Conservation (phyloP, 2,329 filamentous ascomycete genomes). For the Graphilbum fragrans region DNA sequence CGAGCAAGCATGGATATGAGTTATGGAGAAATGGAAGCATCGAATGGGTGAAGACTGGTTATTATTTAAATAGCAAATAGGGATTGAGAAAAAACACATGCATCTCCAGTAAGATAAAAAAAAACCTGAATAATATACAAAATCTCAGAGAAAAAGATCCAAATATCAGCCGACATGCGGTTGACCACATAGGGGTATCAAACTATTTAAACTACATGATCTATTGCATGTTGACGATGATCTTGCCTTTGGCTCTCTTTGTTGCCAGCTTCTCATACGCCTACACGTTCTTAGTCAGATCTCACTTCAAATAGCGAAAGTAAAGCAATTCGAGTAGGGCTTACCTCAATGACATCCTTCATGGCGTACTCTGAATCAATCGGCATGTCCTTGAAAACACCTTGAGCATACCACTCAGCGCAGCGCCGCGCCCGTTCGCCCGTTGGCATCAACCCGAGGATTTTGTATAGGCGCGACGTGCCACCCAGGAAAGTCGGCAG, state of each 20-base stretch:
- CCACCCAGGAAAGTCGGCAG: conserved; percentile 19
- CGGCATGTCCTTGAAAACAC: conserved; percentile 14
- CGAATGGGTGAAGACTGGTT: too few relatives aligned
- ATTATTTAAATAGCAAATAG: too few relatives aligned
- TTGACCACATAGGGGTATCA: too few relatives aligned
- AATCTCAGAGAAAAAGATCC: too few relatives aligned
- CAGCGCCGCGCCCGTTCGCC: conserved; percentile 15
- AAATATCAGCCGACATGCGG: too few relatives aligned
- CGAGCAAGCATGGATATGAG: too few relatives aligned
- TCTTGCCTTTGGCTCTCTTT: conserved; percentile 20
- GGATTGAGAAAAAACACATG: too few relatives aligned
- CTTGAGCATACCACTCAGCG: conserved; percentile 15
- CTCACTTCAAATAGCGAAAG: background rate
- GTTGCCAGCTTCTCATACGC: conserved; percentile 20
- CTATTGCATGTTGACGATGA: conserved; percentile 16
- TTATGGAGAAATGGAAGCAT: too few relatives aligned
- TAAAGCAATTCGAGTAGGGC: background rate
- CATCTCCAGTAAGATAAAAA: too few relatives aligned
- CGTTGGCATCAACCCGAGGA: conserved; percentile 17
- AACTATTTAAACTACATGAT: too few relatives aligned
- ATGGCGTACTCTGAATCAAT: conserved; percentile 20
- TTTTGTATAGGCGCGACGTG: conserved; percentile 16
- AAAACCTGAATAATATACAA: too few relatives aligned
- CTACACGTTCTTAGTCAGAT: conserved; percentile 5
- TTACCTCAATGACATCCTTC: conserved; percentile 17